Conservation (phyloP, 2,329 filamentous ascomycete genomes). For the Pleurostoma richardsiae region DNA sequence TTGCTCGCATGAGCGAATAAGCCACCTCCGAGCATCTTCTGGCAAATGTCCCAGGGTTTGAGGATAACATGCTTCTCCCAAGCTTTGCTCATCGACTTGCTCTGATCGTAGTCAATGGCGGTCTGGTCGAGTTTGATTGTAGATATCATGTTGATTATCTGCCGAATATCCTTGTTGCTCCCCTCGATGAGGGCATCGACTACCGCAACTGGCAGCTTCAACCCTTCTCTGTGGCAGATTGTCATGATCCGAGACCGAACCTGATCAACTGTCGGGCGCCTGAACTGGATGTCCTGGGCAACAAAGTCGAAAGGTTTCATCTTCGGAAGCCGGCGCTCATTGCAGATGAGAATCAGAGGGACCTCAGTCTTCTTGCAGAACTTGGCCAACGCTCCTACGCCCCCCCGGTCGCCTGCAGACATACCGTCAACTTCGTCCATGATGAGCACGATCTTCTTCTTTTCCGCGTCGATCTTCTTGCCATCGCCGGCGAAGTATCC, state of each 20-base stretch:
- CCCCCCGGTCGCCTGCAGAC: slow-evolving; percentile 94
- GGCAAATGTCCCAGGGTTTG: slow-evolving; percentile 97
- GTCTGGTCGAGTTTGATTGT: slow-evolving; percentile 85
- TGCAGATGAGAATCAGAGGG: slow-evolving; percentile 96
- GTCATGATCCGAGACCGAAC: slow-evolving; percentile 91
- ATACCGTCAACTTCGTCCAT: slow-evolving; percentile 99
- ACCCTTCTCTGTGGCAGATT: slow-evolving; percentile 84
- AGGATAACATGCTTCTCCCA: slow-evolving; percentile 98
- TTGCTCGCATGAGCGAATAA: slow-evolving; percentile 82
- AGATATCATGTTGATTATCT: slow-evolving; percentile 98
- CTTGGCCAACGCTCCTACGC: slow-evolving; percentile 88
- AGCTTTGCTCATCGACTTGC: slow-evolving; percentile 91
- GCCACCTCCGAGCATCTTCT: slow-evolving; percentile 83
- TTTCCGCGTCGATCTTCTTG: slow-evolving; percentile 70
- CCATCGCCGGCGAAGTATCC: slow-evolving; percentile 86
- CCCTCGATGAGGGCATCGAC: slow-evolving; percentile 94
- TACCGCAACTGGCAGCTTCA: slow-evolving; percentile 78
- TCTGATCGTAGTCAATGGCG: slow-evolving; percentile 75
- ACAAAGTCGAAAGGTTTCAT: slow-evolving; percentile 97
- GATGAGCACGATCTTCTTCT: slow-evolving; percentile 92
- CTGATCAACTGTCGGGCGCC: slow-evolving; percentile 83
- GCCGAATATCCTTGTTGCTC: slow-evolving; percentile 90
- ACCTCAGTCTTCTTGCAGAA: slow-evolving; percentile 94
- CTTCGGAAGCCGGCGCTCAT: slow-evolving; percentile 86
- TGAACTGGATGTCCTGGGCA: slow-evolving; percentile 80